Evolutionary conservation across 1,284 basidiomycete species (phyloP), one percentile per base, ranked within the genome.

Genomic region (Irpex sp.): DNA sequence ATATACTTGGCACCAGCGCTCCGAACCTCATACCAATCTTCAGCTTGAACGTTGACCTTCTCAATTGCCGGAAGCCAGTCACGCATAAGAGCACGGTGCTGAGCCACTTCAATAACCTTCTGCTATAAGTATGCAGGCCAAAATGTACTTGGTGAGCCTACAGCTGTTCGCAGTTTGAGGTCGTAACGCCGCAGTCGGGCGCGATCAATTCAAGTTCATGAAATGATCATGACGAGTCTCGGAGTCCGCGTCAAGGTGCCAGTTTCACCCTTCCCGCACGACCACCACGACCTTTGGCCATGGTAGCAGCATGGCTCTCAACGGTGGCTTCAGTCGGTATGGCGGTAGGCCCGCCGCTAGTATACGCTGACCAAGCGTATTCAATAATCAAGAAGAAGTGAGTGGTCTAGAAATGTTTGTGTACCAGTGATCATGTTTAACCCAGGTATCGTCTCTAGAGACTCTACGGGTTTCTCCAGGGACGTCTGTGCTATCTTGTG

Each of bases 401-500:
- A 71, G 83, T 77, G 11, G 70, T 67, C 54, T 66, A 62, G 42
- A 38, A 43, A 67, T 44, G 18, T 10, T 5, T 56, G 67, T 75
- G 70, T 69, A 64, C 32, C 32, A 64, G 24, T 71, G 56, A 59
- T 65, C 63, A 44, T 66, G 68, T n/a, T 65, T 76, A 81, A 69
- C 80, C 72, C 42, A 74, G 42, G n/a, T n/a, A n/a, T n/a, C 44
- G 72, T 72, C 69, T 58, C 70, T 72, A 96, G 95, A 81, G 93
- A 96, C 78, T 89, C 95, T 1, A 93, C 92, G 63, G 96, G 96
- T 1, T 97, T 97, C 80, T 96, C 94, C 70, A 87, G 89, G 76
- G 95, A 96, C 79, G 90, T 95, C 70, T 95, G 93, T 77, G 94
- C 92, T 9, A 94, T 96, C 72, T 81, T 96, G 92, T 93, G 75